Conservation (phyloP, 2,329 filamentous ascomycete species). For the Hymenoscyphus fructigenus region DNA sequence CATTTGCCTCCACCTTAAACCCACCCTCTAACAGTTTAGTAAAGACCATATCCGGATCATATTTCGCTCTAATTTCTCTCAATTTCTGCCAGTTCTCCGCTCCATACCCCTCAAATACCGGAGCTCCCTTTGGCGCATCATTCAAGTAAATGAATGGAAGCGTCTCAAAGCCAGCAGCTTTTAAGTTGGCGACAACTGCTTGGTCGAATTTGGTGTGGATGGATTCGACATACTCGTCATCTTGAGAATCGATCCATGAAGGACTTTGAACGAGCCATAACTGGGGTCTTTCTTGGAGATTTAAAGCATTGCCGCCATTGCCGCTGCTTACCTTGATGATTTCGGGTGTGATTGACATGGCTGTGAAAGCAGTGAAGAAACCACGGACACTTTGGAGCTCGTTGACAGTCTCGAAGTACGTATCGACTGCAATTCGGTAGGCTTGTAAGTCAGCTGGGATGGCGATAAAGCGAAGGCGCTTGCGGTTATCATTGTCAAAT, state of each 20-base stretch:
- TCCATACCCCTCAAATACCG: constrained; percentile 37
- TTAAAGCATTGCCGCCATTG: constrained; percentile 11
- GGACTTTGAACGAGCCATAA: constrained; percentile 23
- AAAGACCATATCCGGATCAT: constrained; percentile 30
- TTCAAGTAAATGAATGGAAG: constrained; percentile 26
- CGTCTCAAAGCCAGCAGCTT: constrained; percentile 15
- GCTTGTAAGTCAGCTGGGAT: constrained; percentile 18
- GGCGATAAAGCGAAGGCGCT: constrained; percentile 19
- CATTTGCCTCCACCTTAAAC: constrained; percentile 17
- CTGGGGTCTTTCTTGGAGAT: constrained; percentile 18
- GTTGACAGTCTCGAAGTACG: constrained; percentile 20
- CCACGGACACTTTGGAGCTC: constrained; percentile 9
- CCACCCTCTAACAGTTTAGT: constrained; percentile 23
- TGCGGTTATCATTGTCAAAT: constrained; percentile 13
- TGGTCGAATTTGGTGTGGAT: constrained; percentile 13
- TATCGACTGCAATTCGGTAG: constrained; percentile 23
- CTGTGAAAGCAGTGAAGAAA: constrained; percentile 20
- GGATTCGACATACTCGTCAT: constrained; percentile 17
- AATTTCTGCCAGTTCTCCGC: constrained; percentile 35
- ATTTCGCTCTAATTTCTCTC: constrained; percentile 26
- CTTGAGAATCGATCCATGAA: constrained; percentile 16
- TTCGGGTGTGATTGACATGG: constrained; percentile 18
- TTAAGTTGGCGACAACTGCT: constrained; percentile 19
- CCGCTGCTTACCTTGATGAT: constrained; percentile 17
- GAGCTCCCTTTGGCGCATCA: constrained; percentile 23